A percentile compares a stretch with the other conserved stretches of the same genome.
phyloP scores from a whole-genome alignment of 1,284 basidiomycete species.

The Leccinum griseonigrum region DNA sequence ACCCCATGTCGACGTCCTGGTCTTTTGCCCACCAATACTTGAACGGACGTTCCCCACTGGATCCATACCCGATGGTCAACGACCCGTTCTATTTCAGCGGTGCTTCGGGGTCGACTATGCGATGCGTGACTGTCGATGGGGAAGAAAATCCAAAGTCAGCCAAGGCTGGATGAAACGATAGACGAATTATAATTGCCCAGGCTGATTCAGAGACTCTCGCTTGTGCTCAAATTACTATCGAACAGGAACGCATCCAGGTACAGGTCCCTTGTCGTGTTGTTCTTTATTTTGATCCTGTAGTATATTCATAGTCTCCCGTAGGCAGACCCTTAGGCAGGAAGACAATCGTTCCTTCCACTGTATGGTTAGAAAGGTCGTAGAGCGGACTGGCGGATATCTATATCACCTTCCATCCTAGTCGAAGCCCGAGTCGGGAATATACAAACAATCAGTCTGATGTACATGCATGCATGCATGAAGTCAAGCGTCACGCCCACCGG shows the following conservation, averaged over 20 bases:
- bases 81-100: conserved; percentile 5
- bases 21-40: background rate
- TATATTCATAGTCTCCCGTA: too few species aligned
- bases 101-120: conserved; percentile 3
- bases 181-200: background rate
- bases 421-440: background rate
- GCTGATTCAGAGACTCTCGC: conserved; percentile 2
- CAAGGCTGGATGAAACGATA: background rate
- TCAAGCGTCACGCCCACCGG: too few species aligned
- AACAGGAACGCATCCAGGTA: conserved; percentile 25
- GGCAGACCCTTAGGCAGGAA: too few species aligned
- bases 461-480: too few species aligned
- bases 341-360: too few species aligned
- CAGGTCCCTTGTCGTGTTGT: conserved; percentile 15
- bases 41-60: conserved; percentile 7
- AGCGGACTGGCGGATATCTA: too few species aligned
- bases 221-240: conserved; percentile 19
- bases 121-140: conserved; percentile 6
- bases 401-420: too few species aligned
- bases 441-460: background rate
- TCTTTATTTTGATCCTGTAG: conserved; percentile 18
- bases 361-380: too few species aligned
- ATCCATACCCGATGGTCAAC: conserved; percentile 22
- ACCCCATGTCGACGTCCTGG: conserved; percentile 21
- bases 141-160: background rate